These are phyloP conservation scores for Saccharomyces pastorianus DNA, from an alignment of 1,139 yeast genomes.

Conservation along the genomic window DNA sequence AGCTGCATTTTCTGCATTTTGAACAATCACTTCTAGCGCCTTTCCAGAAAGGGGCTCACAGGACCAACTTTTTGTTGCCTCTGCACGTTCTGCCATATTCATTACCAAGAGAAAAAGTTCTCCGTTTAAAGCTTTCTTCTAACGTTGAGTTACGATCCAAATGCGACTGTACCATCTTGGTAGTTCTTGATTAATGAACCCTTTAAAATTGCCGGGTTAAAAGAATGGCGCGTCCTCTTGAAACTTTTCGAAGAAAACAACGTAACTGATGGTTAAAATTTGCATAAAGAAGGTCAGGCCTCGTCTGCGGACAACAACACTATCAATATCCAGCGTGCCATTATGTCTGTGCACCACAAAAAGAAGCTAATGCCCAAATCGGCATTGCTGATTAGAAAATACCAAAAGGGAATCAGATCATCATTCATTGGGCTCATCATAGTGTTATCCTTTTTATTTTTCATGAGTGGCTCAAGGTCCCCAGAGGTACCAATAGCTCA, in stretches of 20 bases:
- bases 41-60: slow-evolving; percentile 14
- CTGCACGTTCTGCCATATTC: not conserved
- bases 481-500: not conserved
- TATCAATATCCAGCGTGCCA: not conserved
- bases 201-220: not conserved
- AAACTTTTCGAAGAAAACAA: not conserved
- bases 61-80: slow-evolving; percentile 3
- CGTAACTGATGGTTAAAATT: not conserved
- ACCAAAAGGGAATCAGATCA: slow-evolving; percentile 19
- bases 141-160: not conserved
- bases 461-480: slow-evolving; percentile 13
- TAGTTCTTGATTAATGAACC: not conserved
- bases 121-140: not conserved
- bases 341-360: slow-evolving; percentile 14
- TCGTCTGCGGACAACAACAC: not conserved
- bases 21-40: slow-evolving; percentile 14
- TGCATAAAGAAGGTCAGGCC: not conserved
- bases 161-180: not conserved
- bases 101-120: not conserved
- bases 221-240: not conserved
- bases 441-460: slow-evolving; percentile 23
- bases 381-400: slow-evolving; percentile 25
- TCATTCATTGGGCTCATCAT: slow-evolving; percentile 21
- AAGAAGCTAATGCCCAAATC: slow-evolving; percentile 30
- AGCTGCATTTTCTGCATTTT: slow-evolving; percentile 10